Base-by-base conservation (phyloP, 495 filamentous ascomycete genomes). In the Cenococcum geophilum region DNA sequence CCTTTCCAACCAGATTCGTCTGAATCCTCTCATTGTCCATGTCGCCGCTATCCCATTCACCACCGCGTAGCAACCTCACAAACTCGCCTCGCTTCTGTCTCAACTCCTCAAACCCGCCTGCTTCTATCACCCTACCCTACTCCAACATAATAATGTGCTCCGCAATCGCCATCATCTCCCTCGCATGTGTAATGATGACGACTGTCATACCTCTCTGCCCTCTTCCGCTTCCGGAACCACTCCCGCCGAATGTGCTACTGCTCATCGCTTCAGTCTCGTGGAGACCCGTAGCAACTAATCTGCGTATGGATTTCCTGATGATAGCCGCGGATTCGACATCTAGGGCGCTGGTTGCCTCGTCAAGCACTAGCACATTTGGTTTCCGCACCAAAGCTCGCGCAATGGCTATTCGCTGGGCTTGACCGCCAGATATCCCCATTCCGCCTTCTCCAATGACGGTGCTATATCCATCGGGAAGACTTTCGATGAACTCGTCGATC, bases 281-380 rank as follows among this genome's bases (percentile, higher is more conserved):
- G 52, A 37, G 53, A 1, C 40, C 20, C 40, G 58, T 55, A 32
- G 23, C 49, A 25, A 86, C 75, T 22, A 91, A 67, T 9, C 69
- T 64, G 27, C 71, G 63, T 21, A 97, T 78, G 4, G 86, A 85
- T 22, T 79, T 71, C n/a, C 85, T 76, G 14, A 98, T 80, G 5
- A 80, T 74, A 36, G 77, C 80, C 1, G 89, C 87, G n/a, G 78
- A 85, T 60, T 83, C 80, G 0, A 77, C 77, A 69, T 98, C 93
- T 12, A 98, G 73, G 35, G 83, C 85, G 27, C 83, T 88, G 0
- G 93, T 97, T 4, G 92, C 87, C 71, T 97, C 93, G 61, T 98
- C 93, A 12, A 97, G 72, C 0, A 98, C 80, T 20, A 97, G 70
- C 6, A 96, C 71, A 43, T 78, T 77, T 0, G 90, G 90, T 20